Evolutionary conservation across 306 rosid species (phyloP).

Genomic region (Biancaea sappan): DNA sequence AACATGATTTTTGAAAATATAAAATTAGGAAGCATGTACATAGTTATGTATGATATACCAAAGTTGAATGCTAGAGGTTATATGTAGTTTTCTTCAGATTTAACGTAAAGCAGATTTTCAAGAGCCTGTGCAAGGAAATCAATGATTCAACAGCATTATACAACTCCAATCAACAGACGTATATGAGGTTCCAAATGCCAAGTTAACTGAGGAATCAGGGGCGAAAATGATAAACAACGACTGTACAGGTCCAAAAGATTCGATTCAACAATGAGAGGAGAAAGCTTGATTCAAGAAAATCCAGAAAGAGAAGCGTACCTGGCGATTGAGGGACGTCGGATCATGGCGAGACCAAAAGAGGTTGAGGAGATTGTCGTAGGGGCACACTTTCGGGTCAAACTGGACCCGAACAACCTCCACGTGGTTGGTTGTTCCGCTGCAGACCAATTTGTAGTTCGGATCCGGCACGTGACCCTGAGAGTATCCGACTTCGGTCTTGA

Average conservation of each 20-base stretch:
- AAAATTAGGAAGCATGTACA: no score
- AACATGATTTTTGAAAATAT: no score
- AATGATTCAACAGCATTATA: background rate
- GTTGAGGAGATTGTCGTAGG: conserved; percentile 56
- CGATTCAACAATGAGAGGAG: background rate
- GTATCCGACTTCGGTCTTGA: conserved; percentile 85
- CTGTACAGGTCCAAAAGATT: background rate
- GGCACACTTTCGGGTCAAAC: conserved; percentile 69
- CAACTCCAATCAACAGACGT: background rate
- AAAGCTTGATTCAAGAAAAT: background rate
- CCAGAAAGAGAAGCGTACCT: conserved; percentile 44
- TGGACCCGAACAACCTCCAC: conserved; percentile 79
- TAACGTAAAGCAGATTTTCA: background rate
- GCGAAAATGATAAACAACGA: background rate
- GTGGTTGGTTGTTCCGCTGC: conserved; percentile 73
- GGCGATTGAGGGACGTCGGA: conserved; percentile 75
- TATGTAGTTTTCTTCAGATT: background rate
- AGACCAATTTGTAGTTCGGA: conserved; percentile 62
- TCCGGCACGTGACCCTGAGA: conserved; percentile 70
- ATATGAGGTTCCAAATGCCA: background rate
- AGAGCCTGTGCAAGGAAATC: background rate
- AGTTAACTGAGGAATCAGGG: background rate
- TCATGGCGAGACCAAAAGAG: conserved; percentile 78
- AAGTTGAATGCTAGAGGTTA: no score
- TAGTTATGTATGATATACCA: no score